These are phyloP conservation scores for Diaporthe capsici DNA, from an alignment of 2,329 filamentous ascomycete genomes.

Conservation along the genomic window DNA sequence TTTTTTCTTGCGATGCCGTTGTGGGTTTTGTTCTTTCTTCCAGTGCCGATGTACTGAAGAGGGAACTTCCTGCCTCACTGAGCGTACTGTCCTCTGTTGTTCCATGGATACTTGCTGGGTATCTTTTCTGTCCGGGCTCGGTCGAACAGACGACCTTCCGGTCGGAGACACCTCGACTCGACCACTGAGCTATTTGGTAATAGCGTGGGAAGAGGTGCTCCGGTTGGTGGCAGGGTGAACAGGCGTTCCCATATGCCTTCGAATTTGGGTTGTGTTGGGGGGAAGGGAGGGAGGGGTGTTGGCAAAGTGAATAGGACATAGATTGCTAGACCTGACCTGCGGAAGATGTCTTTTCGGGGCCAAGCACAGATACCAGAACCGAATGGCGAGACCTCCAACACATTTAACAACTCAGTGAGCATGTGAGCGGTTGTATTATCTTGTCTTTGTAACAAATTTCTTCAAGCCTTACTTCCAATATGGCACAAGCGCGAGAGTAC, in stretches of 20 bases:
- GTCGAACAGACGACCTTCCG: conserved; percentile 5
- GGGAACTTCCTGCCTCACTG: not conserved
- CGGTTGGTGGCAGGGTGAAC: not conserved
- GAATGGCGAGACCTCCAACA: not conserved
- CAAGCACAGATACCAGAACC: not conserved
- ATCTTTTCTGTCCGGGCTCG: not conserved
- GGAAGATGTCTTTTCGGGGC: not conserved
- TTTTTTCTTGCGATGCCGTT: not conserved
- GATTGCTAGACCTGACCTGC: not conserved
- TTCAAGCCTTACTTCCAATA: not conserved
- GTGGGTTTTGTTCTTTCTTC: not conserved
- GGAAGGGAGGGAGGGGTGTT: not conserved
- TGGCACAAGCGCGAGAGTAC: not conserved
- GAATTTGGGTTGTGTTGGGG: not conserved
- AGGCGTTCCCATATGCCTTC: not conserved
- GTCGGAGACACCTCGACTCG: not conserved
- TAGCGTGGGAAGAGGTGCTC: not conserved
- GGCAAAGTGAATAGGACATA: not conserved
- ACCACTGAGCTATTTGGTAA: not conserved
- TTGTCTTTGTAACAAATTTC: not conserved
- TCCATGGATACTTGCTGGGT: not conserved
- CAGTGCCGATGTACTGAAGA: conserved; percentile 1
- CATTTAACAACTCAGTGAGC: not conserved
- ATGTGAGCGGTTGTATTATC: not conserved
- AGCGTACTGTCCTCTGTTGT: conserved; percentile 3